A percentile compares a stretch with the other conserved stretches of the same genome.
These are phyloP conservation scores for Cladobotryum mycophilum DNA, from an alignment of 2,329 filamentous ascomycete species.

Conservation along the genomic window DNA sequence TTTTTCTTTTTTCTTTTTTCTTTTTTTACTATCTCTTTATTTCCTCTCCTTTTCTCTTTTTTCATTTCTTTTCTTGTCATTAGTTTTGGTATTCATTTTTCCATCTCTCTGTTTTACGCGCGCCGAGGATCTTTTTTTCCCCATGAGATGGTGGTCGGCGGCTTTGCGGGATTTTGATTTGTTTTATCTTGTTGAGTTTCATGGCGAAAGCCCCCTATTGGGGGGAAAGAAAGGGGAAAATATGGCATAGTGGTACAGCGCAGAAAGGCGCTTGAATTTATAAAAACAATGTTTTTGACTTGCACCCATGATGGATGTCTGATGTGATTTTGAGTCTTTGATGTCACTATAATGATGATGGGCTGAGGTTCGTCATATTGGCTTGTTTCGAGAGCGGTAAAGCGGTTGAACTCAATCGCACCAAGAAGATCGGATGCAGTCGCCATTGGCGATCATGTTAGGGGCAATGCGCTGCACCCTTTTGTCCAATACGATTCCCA, in stretches of 20 bases:
- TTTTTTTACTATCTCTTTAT: not conserved
- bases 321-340: conserved; percentile 1
- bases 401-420: not conserved
- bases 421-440: not conserved
- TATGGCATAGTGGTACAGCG: not conserved
- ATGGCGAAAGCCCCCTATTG: not conserved
- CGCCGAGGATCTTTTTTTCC: not conserved
- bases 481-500: not conserved
- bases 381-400: not conserved
- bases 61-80: conserved; percentile 10
- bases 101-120: not conserved
- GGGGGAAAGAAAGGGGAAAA: not conserved
- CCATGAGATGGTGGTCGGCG: too few relatives aligned
- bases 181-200: not conserved
- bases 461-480: not conserved
- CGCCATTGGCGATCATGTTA: not conserved
- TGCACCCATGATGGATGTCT: not conserved
- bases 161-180: too few relatives aligned
- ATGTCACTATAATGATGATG: too few relatives aligned
- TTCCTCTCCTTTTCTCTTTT: conserved; percentile 5
- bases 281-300: not conserved
- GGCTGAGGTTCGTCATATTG: too few relatives aligned
- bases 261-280: not conserved
- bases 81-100: not conserved
- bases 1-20: not conserved